These are phyloP conservation scores for Chimonanthus salicifolius DNA, from an alignment of 164 flowering plant species.

Conservation along the genomic window DNA sequence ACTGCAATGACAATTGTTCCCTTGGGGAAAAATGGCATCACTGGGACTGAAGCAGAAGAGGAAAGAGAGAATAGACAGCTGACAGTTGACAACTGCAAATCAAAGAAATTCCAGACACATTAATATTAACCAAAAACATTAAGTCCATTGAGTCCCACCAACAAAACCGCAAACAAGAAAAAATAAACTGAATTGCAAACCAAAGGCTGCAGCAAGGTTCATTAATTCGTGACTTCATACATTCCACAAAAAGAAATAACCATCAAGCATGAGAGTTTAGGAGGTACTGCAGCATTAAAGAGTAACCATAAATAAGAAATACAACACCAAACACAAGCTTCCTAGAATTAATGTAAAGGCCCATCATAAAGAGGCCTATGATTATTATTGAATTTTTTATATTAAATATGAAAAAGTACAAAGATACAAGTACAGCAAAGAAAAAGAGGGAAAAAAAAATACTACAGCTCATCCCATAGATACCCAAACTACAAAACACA, in stretches of 20 bases:
- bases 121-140: background rate
- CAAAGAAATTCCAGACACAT: background rate
- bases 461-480: no score
- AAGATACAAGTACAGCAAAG: no score
- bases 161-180: background rate
- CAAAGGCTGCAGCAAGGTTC: background rate
- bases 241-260: background rate
- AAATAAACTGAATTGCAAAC: background rate
- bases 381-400: no score
- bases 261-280: background rate
- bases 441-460: no score
- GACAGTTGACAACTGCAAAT: slow-evolving; percentile 77
- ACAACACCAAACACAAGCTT: background rate
- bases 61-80: slow-evolving; percentile 65
- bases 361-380: background rate
- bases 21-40: slow-evolving; percentile 57
- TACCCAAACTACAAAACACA: no score
- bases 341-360: background rate
- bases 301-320: background rate
- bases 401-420: no score
- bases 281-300: background rate
- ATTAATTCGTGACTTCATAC: background rate
- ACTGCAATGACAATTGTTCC: slow-evolving; percentile 55
- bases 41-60: slow-evolving; percentile 53
- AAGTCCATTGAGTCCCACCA: background rate